Base-by-base conservation (phyloP, 139 green algal genomes). In the Parachlorella kessleri region DNA sequence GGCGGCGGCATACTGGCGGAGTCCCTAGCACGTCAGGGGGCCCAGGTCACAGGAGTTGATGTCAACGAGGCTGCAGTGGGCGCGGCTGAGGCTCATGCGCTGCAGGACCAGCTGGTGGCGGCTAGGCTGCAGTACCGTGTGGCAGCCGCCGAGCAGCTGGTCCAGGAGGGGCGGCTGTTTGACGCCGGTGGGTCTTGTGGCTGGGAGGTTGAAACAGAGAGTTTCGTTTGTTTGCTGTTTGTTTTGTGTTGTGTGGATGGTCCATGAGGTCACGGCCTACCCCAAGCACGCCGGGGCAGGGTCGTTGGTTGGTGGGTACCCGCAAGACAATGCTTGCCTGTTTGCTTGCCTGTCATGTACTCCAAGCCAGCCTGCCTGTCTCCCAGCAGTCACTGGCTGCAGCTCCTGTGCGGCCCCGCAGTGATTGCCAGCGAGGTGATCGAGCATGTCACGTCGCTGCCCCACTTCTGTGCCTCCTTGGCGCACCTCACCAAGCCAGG, bases 1-100 rank as follows among this genome's bases (percentile, higher is more conserved):
- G 95, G 95, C 6, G 94, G 94, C 8, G 95, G 95, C 32, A 85
- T 98, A 32, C 83, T 98, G 32, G 66, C 81, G 10, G 94, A 98
- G 85, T 80, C 90, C 1, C 79, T 98, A 40, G 95, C 93, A 0
- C 79, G 91, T 55, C 80, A 97, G 85, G 95, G 94, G 3, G 93
- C 90, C 0, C 2, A 80, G 0, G 92, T 96, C 53, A 84, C 81
- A 35, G 92, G 85, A 39, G 83, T 92, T 24, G 92, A 96, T 66
- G 80, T 88, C 14, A 80, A 84, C 33, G 68, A 74, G n/a, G 71
- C 88, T 7, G 83, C 76, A 7, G 74, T 94, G 28, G 75, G 39
- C 0, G 71, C 71, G 30, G 88, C 87, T 41, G 23, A 24, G 18
- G 42, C 59, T 3, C 90, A 91, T 55, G 83, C 88, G 0, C 21